Base-by-base conservation (phyloP, 352 stramenopile species). In the Pythium phragmiticola region DNA sequence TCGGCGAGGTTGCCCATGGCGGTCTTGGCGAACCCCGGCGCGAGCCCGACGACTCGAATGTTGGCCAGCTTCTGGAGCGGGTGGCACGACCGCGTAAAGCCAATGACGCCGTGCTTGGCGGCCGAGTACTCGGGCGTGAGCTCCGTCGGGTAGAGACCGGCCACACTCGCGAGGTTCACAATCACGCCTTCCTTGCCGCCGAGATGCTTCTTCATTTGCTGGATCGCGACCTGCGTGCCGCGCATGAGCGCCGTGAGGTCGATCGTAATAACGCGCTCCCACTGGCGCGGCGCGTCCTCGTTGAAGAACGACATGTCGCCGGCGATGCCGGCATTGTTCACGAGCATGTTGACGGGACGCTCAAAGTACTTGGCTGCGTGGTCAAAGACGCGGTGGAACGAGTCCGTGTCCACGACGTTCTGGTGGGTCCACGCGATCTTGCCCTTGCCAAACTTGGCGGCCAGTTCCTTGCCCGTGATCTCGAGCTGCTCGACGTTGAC, bases 261-360 rank as follows among this genome's bases (percentile, higher is more conserved):
- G 33, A 94, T 92, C 33, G 77, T 69, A 30, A 92, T 71, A n/a
- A 92, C 80, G 14, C 63, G 60, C 57, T 89, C 80, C 83, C 85
- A 94, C 30, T 52, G 53, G 26, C 60, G 65, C 21, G 74, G 58
- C 21, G 71, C 57, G 49, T 74, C 69, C 7, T 78, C 65, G 43
- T 70, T 63, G 28, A 63, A 87, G 60, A 81, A 89, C 17, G 68
- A 69, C 66, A 82, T 72, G 48, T 88, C 67, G 7, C 78, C 77
- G 3, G 72, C 78, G 34, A 94, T 92, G 19, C 85, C 85, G 3
- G 85, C 85, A 63, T 94, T 94, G 71, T 94, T 94, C 3, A 85
- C 83, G 36, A 94, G 74, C 45, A 92, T 43, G 68, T 94, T 94
- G 9, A 91, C 74, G 0, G 73, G 74, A 34, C 47, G 49, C 21